Evolutionary conservation across 2,329 filamentous ascomycete species (phyloP).

Genomic region (Colletotrichum sp.): DNA sequence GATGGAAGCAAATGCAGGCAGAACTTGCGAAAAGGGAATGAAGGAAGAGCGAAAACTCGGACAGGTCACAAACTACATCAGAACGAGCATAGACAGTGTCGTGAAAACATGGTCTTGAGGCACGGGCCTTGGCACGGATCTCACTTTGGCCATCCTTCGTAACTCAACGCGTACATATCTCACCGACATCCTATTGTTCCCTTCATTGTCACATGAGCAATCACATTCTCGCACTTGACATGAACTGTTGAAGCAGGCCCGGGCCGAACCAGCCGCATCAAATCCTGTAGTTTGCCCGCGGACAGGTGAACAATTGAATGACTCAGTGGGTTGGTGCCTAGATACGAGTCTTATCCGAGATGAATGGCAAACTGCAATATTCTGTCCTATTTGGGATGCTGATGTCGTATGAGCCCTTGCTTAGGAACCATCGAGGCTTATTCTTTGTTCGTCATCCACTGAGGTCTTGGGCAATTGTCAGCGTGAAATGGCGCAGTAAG

Average conservation of each 20-base stretch:
- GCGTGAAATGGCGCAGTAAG: not conserved
- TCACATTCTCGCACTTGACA: not conserved
- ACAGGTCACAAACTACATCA: not conserved
- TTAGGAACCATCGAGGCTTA: not conserved
- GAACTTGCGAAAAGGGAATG: not conserved
- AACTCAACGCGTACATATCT: not conserved
- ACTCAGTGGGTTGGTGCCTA: not conserved
- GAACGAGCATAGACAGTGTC: not conserved
- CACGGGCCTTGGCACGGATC: not conserved
- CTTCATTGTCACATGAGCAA: not conserved
- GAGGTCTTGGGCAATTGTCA: not conserved
- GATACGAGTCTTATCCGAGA: not conserved
- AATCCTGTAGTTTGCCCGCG: not conserved
- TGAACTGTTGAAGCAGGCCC: not conserved
- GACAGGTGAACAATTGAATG: not conserved
- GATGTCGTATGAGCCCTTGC: not conserved
- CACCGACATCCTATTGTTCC: not conserved
- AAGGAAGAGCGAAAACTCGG: not conserved
- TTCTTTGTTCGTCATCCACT: not conserved
- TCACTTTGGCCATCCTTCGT: not conserved
- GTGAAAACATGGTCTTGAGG: not conserved
- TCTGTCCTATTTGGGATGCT: not conserved
- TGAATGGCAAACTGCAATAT: not conserved
- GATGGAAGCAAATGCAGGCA: not conserved
- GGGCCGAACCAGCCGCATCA: not conserved